These are phyloP conservation scores for Anethum foeniculum DNA, from an alignment of 140 eudicot species.

Conservation along the genomic window DNA sequence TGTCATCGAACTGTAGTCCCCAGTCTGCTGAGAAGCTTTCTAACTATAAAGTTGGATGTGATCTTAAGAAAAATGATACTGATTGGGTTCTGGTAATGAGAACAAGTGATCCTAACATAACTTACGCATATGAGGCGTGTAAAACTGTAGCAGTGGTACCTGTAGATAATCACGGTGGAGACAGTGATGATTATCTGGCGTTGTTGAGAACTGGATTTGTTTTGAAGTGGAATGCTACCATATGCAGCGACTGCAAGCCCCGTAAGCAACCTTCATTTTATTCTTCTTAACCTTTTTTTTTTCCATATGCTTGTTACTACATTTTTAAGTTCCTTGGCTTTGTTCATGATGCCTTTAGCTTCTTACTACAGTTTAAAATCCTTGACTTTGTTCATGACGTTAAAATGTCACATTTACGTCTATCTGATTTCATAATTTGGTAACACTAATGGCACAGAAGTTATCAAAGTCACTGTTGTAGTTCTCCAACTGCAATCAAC, in stretches of 20 bases:
- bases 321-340: neutral
- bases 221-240: neutral
- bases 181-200: neutral
- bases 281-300: no score
- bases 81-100: conserved; percentile 1
- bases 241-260: neutral
- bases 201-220: conserved; percentile 4
- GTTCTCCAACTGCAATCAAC: neutral
- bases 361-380: neutral
- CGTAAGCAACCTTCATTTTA: neutral
- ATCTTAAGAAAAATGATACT: neutral
- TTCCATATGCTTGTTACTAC: neutral
- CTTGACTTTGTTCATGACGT: neutral
- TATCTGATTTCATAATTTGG: neutral
- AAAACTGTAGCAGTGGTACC: neutral
- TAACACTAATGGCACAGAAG: neutral
- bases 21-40: neutral
- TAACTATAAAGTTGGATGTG: neutral
- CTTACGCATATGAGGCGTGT: neutral
- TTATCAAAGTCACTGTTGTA: neutral
- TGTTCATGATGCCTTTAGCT: neutral
- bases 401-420: neutral
- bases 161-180: neutral
- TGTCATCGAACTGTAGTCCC: neutral
- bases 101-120: neutral